Conservation (phyloP, 2,329 filamentous ascomycete species). For the Fusarium sp. region DNA sequence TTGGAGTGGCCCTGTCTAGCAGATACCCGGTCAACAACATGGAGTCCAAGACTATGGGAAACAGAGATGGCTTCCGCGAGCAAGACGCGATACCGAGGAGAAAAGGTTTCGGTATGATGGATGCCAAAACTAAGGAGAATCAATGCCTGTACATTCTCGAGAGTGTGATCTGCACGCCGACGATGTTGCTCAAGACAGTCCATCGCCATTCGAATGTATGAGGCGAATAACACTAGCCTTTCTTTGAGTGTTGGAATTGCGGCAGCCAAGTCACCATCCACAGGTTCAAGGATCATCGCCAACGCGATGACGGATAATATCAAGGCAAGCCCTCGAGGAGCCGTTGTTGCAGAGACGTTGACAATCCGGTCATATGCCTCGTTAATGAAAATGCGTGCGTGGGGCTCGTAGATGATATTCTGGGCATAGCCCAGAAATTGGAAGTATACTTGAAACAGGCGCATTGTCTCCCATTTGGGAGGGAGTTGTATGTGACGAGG, state of each 20-base stretch:
- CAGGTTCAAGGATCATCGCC: background rate
- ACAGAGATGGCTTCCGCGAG: background rate
- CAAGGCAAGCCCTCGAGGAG: background rate
- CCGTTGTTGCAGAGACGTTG: background rate
- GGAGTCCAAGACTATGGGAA: background rate
- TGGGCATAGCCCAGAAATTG: background rate
- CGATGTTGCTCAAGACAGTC: background rate
- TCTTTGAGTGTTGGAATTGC: background rate
- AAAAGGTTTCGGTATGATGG: background rate
- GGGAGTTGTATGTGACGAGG: background rate
- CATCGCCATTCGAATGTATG: background rate
- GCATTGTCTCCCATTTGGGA: background rate
- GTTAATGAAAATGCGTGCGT: background rate
- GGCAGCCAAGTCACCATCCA: background rate
- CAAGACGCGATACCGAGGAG: background rate
- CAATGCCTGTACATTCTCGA: background rate
- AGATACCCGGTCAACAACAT: background rate
- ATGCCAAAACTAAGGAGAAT: background rate
- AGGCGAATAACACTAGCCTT: fast-evolving
- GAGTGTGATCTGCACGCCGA: background rate
- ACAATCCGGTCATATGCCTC: background rate
- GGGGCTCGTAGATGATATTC: background rate
- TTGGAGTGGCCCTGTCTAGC: fast-evolving
- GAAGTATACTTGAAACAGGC: background rate
- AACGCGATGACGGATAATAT: background rate